Percentiles rank a stretch among this genome's conserved stretches.
Evolutionary conservation across 495 filamentous ascomycete species (phyloP).

Genomic region (Tuber aestivum): DNA sequence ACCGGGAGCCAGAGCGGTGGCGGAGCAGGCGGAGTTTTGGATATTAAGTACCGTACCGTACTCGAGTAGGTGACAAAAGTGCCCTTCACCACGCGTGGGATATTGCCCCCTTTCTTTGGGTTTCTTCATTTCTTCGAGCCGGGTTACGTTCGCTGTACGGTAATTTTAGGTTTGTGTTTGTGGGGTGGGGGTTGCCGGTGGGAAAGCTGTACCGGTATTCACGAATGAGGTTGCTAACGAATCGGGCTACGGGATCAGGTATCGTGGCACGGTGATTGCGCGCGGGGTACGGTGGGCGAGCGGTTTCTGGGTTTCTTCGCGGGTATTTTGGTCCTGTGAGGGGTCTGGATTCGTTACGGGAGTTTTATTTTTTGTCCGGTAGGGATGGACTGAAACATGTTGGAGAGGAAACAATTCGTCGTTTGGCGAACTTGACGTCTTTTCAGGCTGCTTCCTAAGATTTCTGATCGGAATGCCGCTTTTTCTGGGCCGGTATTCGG

Average conservation of each 20-base stretch:
- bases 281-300: neutral
- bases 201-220: neutral
- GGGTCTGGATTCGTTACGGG: neutral
- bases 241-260: neutral
- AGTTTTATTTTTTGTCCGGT: neutral
- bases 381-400: neutral
- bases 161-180: neutral
- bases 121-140: neutral
- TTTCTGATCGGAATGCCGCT: neutral
- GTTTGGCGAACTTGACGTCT: neutral
- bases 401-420: neutral
- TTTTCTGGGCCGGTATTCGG: neutral
- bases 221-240: neutral
- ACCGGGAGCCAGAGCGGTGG: neutral
- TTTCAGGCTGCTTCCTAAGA: neutral
- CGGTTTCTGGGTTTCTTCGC: neutral
- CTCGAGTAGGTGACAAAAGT: no score
- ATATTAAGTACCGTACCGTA: neutral
- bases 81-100: no score
- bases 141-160: neutral
- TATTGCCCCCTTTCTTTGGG: neutral
- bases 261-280: neutral
- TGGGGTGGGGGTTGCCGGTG: neutral
- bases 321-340: neutral
- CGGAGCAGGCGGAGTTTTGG: neutral